Evolutionary conservation across 768 basidiomycete genomes (phyloP).

Genomic region (Mycena crocata): DNA sequence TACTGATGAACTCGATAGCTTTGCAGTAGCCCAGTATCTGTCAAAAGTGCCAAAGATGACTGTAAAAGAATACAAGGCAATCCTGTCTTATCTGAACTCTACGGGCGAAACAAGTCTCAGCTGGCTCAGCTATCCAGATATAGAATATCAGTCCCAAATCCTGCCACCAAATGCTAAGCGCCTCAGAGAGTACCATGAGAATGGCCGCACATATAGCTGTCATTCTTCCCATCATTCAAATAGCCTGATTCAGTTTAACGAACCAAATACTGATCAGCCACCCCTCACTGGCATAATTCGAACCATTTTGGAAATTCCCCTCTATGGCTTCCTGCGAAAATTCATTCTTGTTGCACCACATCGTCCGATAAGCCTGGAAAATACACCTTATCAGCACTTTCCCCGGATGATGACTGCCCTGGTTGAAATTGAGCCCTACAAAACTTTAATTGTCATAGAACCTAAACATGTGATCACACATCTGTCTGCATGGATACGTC

Average conservation of each 20-base stretch:
- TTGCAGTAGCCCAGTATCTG: conserved; percentile 2
- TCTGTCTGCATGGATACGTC: conserved; percentile 33
- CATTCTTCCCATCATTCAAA: conserved; percentile 9
- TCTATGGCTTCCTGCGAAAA: conserved; percentile 6
- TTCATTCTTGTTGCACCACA: conserved; percentile 5
- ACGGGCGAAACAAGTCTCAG: not conserved
- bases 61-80: conserved; percentile 3
- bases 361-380: conserved; percentile 4
- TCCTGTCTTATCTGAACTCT: conserved; percentile 9
- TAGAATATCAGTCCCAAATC: conserved; percentile 1
- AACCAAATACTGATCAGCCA: not conserved
- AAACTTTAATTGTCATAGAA: conserved; percentile 36
- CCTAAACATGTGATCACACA: conserved; percentile 40
- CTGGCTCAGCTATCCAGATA: not conserved
- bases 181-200: conserved; percentile 9
- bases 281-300: conserved; percentile 4
- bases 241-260: conserved; percentile 8
- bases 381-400: conserved; percentile 33
- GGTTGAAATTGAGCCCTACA: conserved; percentile 31
- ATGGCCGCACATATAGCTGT: conserved; percentile 11
- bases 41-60: conserved; percentile 2
- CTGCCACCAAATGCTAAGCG: conserved; percentile 17
- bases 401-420: conserved; percentile 33
- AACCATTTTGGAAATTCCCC: conserved; percentile 3
- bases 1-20: not conserved